Base-by-base conservation (phyloP, 352 stramenopile genomes). In the Pythium plurisporium region DNA sequence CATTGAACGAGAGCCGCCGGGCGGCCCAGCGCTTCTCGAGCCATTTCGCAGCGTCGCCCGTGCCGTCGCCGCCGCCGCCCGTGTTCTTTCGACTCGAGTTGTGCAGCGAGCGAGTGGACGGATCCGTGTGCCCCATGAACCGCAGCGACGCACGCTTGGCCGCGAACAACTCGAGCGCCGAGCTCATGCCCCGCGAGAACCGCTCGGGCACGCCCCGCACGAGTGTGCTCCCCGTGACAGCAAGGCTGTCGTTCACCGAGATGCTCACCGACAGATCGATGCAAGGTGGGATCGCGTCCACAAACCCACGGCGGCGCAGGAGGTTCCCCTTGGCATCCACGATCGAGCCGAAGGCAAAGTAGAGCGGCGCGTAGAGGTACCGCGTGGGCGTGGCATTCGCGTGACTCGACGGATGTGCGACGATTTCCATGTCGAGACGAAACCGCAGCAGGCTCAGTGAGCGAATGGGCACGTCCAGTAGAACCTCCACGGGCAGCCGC, bases 381-480 rank as follows among this genome's bases (percentile, higher is more conserved):
- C 51, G 38, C 27, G 26, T 33, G 7, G 17, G 11, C 30, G 9
- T 31, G 15, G 10, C 41, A 22, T 1, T 5, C 27, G 5, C 14
- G 19, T 15, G 23, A 8, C 22, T 3, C 33, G 30, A 23, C 8
- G 31, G n/a, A 37, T 12, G 25, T 57, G 53, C 6, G 15, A 5
- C 5, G 38, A 59, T 37, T 29, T 59, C 51, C 51, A 59, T 59
- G 20, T 50, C 51, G 15, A 59, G 12, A 3, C 51, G 51, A 15
- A 42, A 50, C 0, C 51, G 51, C 15, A 59, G 51, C 9, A 69
- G 43, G 38, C 54, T 61, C 3, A 54, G 54, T 5, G 61, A 54
- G 4, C 61, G 61, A 19, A 69, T 57, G 2, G 61, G 61, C 6
- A 69, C 17, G 31, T 60, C 38, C 9, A 69, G 45, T 20, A 69